Evolutionary conservation across 1,284 basidiomycete species (phyloP), one percentile per base, ranked within the genome.

Genomic region (Cystobasidiaceae sp.): DNA sequence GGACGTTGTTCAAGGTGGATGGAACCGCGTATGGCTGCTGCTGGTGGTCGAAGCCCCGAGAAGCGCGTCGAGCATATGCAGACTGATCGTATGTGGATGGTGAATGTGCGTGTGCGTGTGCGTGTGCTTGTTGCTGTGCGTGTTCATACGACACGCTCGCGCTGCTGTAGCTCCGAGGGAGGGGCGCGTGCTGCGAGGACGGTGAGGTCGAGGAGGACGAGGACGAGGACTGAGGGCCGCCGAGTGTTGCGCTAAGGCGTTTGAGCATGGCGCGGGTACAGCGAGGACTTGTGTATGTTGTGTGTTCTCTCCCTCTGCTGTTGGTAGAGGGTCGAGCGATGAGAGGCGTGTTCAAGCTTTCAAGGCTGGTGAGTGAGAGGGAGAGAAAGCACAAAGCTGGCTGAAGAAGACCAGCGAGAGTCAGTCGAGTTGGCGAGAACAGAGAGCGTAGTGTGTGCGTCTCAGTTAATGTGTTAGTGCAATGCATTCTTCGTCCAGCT

Each of bases 241-340:
- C 43, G 54, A 64, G 51, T 1, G 43, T 49, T 33, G 61, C 61
- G 25, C 46, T 43, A 6, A 64, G 61, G 27, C 61, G 51, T 30
- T 64, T 64, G 51, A 64, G 52, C 61, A 64, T 64, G 54, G n/a
- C n/a, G n/a, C n/a, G n/a, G n/a, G n/a, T n/a, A n/a, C n/a, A n/a
- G n/a, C 37, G 30, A 8, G 32, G 52, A 6, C 15, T 30, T 28
- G 7, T 39, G 19, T 54, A 23, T 54, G 5, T 8, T 23, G 15
- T 7, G 23, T 19, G 51, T 23, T 37, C 32, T 15, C 27, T 17
- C 25, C 32, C 30, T 30, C 15, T 37, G 25, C 23, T 17, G 37
- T 17, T 56, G 32, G 33, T 39, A 32, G 9, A 51, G 30, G 28
- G n/a, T n/a, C n/a, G n/a, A n/a, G n/a, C n/a, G n/a, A n/a, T n/a